These are phyloP conservation scores for Chondrostereum purpureum DNA, from an alignment of 1,284 basidiomycete species.

Conservation along the genomic window DNA sequence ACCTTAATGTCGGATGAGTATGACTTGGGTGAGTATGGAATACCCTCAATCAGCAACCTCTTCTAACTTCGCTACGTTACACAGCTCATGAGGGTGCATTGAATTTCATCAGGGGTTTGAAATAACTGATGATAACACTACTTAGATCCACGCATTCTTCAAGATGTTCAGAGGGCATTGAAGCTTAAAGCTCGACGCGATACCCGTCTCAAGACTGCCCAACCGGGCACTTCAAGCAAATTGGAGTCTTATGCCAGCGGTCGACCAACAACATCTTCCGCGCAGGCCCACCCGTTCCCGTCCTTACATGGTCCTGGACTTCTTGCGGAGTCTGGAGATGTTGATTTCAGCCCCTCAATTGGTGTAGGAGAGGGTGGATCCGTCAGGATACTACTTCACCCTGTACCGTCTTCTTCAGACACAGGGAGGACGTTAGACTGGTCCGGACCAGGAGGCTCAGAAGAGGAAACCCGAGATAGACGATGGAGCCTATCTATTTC, in stretches of 20 bases:
- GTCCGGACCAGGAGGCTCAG: slow-evolving; percentile 36
- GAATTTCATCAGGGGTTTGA: too few species aligned
- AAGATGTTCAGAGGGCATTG: slow-evolving; percentile 68
- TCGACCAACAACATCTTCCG: slow-evolving; percentile 24
- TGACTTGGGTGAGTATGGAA: slow-evolving; percentile 54
- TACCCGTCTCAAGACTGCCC: slow-evolving; percentile 43
- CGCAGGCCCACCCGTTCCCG: slow-evolving; percentile 18
- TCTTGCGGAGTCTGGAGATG: slow-evolving; percentile 32
- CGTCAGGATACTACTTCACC: slow-evolving; percentile 29
- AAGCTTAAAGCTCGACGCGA: slow-evolving; percentile 65
- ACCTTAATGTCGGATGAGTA: slow-evolving; percentile 59
- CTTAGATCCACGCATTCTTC: slow-evolving; percentile 63
- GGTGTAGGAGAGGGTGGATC: slow-evolving; percentile 19
- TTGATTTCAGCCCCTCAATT: slow-evolving; percentile 69
- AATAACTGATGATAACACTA: slow-evolving; percentile 14
- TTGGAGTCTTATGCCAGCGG: slow-evolving; percentile 17
- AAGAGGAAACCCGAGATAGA: slow-evolving; percentile 51
- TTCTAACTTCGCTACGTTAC: slow-evolving; percentile 7
- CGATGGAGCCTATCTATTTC: slow-evolving; percentile 55
- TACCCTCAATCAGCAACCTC: slow-evolving; percentile 8
- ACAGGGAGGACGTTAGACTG: slow-evolving; percentile 67
- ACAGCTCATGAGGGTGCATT: slow-evolving; percentile 62
- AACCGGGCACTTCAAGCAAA: slow-evolving; percentile 22
- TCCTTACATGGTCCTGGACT: slow-evolving; percentile 20
- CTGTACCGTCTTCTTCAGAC: slow-evolving; percentile 58